Evolutionary conservation across 1,284 basidiomycete genomes (phyloP).

Genomic region (Tranzscheliella williamsii): DNA sequence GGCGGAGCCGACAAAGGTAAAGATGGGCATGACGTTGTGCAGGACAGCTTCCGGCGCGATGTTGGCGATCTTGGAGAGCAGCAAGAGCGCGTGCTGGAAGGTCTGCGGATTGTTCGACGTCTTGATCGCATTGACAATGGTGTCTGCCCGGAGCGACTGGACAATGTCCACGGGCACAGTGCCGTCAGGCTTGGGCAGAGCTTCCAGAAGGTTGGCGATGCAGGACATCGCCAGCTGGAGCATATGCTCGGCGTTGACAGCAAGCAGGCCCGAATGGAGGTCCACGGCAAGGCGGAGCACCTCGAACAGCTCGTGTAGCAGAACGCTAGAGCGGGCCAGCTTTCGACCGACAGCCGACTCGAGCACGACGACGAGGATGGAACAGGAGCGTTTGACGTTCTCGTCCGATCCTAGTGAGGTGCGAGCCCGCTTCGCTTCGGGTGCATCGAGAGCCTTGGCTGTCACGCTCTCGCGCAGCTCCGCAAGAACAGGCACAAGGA

Average conservation of each 20-base stretch:
- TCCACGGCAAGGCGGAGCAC: constrained; percentile 73
- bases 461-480: constrained; percentile 65
- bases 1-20: constrained; percentile 97
- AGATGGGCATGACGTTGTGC: constrained; percentile 96
- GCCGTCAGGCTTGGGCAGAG: constrained; percentile 52
- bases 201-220: constrained; percentile 69
- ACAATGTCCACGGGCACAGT: constrained; percentile 37
- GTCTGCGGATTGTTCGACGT: constrained; percentile 85
- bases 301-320: constrained; percentile 76
- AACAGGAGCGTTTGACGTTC: constrained; percentile 27
- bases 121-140: constrained; percentile 56
- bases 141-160: constrained; percentile 48
- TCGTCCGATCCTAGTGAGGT: constrained; percentile 32
- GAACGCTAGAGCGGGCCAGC: constrained; percentile 71
- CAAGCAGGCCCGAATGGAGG: constrained; percentile 61
- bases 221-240: constrained; percentile 79
- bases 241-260: constrained; percentile 81
- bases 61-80: constrained; percentile 81
- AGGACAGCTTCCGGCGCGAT: constrained; percentile 87
- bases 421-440: constrained; percentile 38
- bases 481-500: constrained; percentile 70
- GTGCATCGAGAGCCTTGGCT: constrained; percentile 65
- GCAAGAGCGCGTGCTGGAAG: constrained; percentile 87
- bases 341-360: constrained; percentile 73
- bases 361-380: constrained; percentile 64